Evolutionary conservation across 2,329 filamentous ascomycete genomes (phyloP).

Genomic region (Helotiales sp.): DNA sequence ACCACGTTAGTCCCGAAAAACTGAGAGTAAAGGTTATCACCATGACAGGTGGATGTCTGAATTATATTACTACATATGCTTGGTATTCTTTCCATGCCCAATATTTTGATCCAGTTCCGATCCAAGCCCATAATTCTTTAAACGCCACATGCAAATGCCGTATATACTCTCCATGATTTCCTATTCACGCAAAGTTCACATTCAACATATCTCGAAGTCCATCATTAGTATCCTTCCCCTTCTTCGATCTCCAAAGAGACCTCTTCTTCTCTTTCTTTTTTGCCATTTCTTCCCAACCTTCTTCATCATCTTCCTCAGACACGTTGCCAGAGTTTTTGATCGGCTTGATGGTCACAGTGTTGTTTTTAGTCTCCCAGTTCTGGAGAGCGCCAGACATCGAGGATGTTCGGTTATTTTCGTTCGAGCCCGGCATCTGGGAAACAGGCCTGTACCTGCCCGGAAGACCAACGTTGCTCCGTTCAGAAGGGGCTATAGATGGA

Average conservation of each 20-base stretch:
- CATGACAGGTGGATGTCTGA: conserved; percentile 12
- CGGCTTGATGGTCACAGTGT: conserved; percentile 42
- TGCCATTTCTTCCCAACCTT: conserved; percentile 71
- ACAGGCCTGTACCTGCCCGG: conserved; percentile 91
- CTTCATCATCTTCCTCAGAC: conserved; percentile 62
- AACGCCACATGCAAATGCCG: conserved; percentile 31
- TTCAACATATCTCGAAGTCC: conserved; percentile 35
- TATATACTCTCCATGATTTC: conserved; percentile 8
- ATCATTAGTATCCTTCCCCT: conserved; percentile 44
- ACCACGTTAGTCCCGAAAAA: not conserved
- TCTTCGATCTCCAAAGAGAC: conserved; percentile 65
- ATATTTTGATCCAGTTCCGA: conserved; percentile 10
- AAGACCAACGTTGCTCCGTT: conserved; percentile 90
- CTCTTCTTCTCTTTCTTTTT: conserved; percentile 68
- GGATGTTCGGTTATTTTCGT: conserved; percentile 34
- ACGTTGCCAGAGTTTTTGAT: conserved; percentile 44
- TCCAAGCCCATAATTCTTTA: conserved; percentile 25
- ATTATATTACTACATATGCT: conserved; percentile 25
- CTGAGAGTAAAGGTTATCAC: not conserved
- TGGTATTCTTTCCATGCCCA: not conserved
- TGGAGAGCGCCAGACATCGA: conserved; percentile 33
- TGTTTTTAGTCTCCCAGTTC: conserved; percentile 38
- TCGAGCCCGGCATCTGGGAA: conserved; percentile 55
- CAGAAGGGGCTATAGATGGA: conserved; percentile 90
- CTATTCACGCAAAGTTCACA: conserved; percentile 28